Base-by-base conservation (phyloP, 139 green algal species). In the Volvox africanus region DNA sequence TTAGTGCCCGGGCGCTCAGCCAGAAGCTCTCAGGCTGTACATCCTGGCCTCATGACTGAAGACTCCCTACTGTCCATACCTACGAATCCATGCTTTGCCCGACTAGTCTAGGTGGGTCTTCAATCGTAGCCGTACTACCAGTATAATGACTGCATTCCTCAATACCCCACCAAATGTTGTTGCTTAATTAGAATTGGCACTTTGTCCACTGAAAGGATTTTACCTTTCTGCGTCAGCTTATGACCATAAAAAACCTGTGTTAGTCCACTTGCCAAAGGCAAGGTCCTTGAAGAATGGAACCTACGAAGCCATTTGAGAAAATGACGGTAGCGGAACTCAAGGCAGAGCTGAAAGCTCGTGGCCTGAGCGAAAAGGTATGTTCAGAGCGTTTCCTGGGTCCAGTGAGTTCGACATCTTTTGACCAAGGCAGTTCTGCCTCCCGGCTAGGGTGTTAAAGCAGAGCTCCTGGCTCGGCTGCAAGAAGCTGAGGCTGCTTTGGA, bases 321-420 rank as follows among this genome's bases (percentile, higher is more conserved):
- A 36, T 35, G 75, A 94, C 82, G 2, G 93, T 96, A 1, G 67
- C 67, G 14, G 87, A 94, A 71, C 82, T 95, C 24, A 93, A 93
- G 19, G 94, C 93, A 0, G 86, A 95, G 77, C 90, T 96, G 5
- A 94, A 94, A 75, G 87, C 91, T 33, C 89, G 91, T 17, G 91
- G 91, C 17, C 71, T 92, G 11, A 26, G 65, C 14, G n/a, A 78
- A 26, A 88, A 67, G 26, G 94, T 92, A 9, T 21, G 92, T 30
- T 89, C 93, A 35, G 82, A 87, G 0, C 61, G 44, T 17, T 32
- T 61, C 75, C 37, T 79, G n/a, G 50, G 14, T 24, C 61, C 32
- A 36, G 21, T 20, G 35, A 69, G 26, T 24, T 35, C 50, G 76
- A 35, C 61, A 37, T 26, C 62, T 69, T 84, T 69, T 84, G 62